These are phyloP conservation scores for Krasilnikovozyma curviuscula DNA, from an alignment of 768 basidiomycete species.

Conservation along the genomic window DNA sequence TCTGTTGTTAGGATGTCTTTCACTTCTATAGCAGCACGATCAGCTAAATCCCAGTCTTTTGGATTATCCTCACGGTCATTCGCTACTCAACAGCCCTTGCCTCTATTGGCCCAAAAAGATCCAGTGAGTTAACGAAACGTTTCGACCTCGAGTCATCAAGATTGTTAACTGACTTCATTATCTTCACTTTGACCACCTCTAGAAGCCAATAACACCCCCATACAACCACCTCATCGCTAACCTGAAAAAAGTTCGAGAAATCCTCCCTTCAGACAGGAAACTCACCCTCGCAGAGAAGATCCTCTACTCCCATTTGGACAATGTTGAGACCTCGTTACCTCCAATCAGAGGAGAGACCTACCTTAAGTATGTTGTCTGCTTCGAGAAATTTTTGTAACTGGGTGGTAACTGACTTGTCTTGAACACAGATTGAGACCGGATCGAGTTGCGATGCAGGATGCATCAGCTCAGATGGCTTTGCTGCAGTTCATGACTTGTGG, in stretches of 20 bases:
- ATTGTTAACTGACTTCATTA: no score
- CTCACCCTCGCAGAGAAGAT: constrained; percentile 96
- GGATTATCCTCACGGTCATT: background rate
- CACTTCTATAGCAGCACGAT: background rate
- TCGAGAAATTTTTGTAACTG: background rate
- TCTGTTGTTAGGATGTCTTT: background rate
- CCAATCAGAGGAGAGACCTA: constrained; percentile 61
- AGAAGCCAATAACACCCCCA: constrained; percentile 58
- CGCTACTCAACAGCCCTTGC: background rate
- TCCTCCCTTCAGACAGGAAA: constrained; percentile 47
- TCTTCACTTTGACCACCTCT: background rate
- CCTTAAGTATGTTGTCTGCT: constrained; percentile 38
- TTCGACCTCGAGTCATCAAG: no score
- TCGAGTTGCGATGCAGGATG: constrained; percentile 83
- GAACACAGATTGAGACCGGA: constrained; percentile 46
- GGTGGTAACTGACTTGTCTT: no score
- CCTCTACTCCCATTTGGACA: constrained; percentile 71
- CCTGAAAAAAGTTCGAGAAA: constrained; percentile 44
- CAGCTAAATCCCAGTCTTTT: background rate
- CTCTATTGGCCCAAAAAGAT: constrained; percentile 8
- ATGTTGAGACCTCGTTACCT: constrained; percentile 47
- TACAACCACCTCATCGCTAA: constrained; percentile 53
- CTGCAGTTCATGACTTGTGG: constrained; percentile 98
- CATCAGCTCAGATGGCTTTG: constrained; percentile 37
- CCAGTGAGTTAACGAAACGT: constrained; percentile 3